phyloP scores from a whole-genome alignment of 768 basidiomycete species.

The Candolleomyces aberdarensis region DNA sequence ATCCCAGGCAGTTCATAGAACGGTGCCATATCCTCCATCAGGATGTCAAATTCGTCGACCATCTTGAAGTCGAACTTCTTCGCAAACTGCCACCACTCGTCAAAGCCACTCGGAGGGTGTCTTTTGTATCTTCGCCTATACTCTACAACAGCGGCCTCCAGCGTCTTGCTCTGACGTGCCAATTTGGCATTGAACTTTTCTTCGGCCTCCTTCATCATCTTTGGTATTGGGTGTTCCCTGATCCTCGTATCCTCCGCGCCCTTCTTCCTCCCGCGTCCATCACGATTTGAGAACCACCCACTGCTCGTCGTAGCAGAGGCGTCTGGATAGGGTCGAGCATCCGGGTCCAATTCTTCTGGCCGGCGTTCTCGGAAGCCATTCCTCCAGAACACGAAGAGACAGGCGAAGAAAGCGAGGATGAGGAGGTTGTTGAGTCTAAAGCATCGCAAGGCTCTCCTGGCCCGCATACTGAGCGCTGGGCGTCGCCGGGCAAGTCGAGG shows the following conservation, averaged over 20 bases:
- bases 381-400: conserved; percentile 8
- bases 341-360: not conserved
- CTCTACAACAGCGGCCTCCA: conserved; percentile 75
- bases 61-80: conserved; percentile 69
- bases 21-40: conserved; percentile 78
- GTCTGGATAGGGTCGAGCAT: not conserved
- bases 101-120: conserved; percentile 87
- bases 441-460: conserved; percentile 5
- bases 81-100: conserved; percentile 85
- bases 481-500: not conserved
- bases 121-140: conserved; percentile 77
- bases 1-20: conserved; percentile 75
- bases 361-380: conserved; percentile 7
- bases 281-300: no score
- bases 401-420: conserved; percentile 3
- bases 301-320: no score
- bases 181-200: conserved; percentile 64
- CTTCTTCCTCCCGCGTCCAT: conserved; percentile 1
- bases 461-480: not conserved
- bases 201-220: conserved; percentile 83
- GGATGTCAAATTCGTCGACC: conserved; percentile 85
- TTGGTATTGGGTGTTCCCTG: conserved; percentile 73
- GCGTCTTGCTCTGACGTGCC: conserved; percentile 72
- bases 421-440: conserved; percentile 8
- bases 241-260: conserved; percentile 1